phyloP scores from a whole-genome alignment of 2,329 filamentous ascomycete species.

The Trichophyton benhamiae region DNA sequence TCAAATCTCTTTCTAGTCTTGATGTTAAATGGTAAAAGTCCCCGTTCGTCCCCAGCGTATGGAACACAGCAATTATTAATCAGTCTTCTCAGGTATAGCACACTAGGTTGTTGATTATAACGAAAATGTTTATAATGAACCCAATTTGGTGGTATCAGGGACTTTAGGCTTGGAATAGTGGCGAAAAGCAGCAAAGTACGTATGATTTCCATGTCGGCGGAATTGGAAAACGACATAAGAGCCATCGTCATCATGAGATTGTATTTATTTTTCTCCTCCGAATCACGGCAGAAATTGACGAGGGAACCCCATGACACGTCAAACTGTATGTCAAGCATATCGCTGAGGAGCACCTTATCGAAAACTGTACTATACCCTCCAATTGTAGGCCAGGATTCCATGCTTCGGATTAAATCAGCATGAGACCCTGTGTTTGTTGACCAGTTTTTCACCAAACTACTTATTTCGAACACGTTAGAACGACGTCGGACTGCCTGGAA shows the following conservation, averaged over 20 bases:
- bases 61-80: constrained; percentile 6
- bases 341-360: constrained; percentile 10
- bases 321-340: constrained; percentile 10
- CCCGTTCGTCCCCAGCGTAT: constrained; percentile 8
- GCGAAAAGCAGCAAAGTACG: constrained; percentile 15
- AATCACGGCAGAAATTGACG: constrained; percentile 10
- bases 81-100: constrained; percentile 5
- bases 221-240: constrained; percentile 18
- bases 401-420: constrained; percentile 4
- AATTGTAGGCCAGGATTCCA: constrained; percentile 10
- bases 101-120: constrained; percentile 8
- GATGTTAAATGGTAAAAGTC: not conserved
- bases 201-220: constrained; percentile 17
- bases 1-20: constrained; percentile 8
- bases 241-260: constrained; percentile 22
- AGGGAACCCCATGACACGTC: constrained; percentile 6
- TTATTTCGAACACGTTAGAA: constrained; percentile 9
- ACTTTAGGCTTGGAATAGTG: constrained; percentile 9
- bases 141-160: constrained; percentile 8
- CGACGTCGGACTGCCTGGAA: constrained; percentile 1
- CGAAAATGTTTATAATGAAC: constrained; percentile 7
- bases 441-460: constrained; percentile 7
- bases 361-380: constrained; percentile 8
- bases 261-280: constrained; percentile 14
- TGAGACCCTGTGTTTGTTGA: constrained; percentile 3